Base-by-base conservation (phyloP, 2,329 filamentous ascomycete species). In the Aspergillus luchuensis region DNA sequence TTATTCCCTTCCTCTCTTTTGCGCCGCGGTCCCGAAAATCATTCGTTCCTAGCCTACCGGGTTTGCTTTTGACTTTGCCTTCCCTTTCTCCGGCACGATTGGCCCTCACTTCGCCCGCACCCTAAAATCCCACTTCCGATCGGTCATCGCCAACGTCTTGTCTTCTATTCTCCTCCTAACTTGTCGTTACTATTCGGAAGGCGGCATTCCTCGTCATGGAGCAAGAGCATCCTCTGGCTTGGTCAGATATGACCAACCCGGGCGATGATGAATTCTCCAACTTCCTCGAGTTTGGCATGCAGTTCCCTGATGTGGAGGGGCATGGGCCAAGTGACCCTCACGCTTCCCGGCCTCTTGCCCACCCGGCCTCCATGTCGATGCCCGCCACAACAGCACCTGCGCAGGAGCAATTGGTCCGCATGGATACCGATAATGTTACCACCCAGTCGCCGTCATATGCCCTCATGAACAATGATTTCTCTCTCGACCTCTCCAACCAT, bases 191-290 rank as follows among this genome's bases (percentile, higher is more conserved):
- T 11, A 19, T 33, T 5, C 23, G 8, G 8, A 47, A 53, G 39
- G 25, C 41, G 52, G 19, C 33, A 54, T 21, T 47, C 23, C 21
- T 60, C 51, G 52, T 33, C 58, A 80, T 79, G 77, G 76, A 80
- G 59, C 72, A 76, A 67, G 72, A 76, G 54, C 62, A 71, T 10
- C 65, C 64, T 21, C 56, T 67, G 19, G 59, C 64, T 38, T 67
- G 64, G 66, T 67, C 74, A 43, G 74, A 80, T 63, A 74, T 79
- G 56, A 63, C 74, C 8, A 70, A 70, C 25, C 67, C 76, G 59
- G 66, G 74, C 56, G 78, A 80, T 28, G 80, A 82, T 63, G 80
- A 82, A 57, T 82, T 82, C 65, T 76, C 79, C 59, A 80, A 78
- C 59, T 79, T 81, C 60, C 76, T 82, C 60, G 79, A 82, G 57